A percentile compares a stretch with the other conserved stretches of the same genome.
These are phyloP conservation scores for Backusella parvicylindrica DNA, from an alignment of 192 early-diverging fungal species.

Conservation along the genomic window DNA sequence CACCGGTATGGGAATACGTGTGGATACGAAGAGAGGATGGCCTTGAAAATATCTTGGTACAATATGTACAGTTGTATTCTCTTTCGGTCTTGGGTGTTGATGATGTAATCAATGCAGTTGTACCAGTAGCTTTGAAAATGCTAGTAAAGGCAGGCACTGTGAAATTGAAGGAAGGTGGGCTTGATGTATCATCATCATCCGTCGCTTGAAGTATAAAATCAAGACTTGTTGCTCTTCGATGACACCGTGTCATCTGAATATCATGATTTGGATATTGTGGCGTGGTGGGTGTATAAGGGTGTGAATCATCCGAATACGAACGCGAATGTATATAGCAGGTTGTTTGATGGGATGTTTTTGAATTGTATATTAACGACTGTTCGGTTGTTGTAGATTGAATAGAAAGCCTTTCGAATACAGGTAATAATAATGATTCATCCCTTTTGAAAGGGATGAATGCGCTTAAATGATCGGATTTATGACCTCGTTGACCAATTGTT, in stretches of 20 bases:
- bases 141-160: background rate
- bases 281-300: background rate
- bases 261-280: background rate
- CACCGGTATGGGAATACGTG: slow-evolving; percentile 71
- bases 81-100: slow-evolving; percentile 10
- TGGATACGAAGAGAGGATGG: slow-evolving; percentile 68
- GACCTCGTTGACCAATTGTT: background rate
- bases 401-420: background rate
- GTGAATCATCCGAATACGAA: background rate
- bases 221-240: background rate
- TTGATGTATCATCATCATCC: background rate
- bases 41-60: slow-evolving; percentile 62
- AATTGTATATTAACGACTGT: background rate
- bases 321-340: background rate
- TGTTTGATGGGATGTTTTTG: background rate
- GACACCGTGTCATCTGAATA: background rate
- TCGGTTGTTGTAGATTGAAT: background rate
- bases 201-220: background rate
- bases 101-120: background rate
- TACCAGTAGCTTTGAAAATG: background rate
- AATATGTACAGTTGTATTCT: slow-evolving; percentile 56
- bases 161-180: background rate
- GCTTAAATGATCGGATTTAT: background rate
- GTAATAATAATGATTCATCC: background rate
- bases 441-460: background rate